Percentiles rank a stretch among this genome's conserved stretches.
These are phyloP conservation scores for Penicillium sp. DNA, from an alignment of 2,329 filamentous ascomycete genomes.

Conservation along the genomic window DNA sequence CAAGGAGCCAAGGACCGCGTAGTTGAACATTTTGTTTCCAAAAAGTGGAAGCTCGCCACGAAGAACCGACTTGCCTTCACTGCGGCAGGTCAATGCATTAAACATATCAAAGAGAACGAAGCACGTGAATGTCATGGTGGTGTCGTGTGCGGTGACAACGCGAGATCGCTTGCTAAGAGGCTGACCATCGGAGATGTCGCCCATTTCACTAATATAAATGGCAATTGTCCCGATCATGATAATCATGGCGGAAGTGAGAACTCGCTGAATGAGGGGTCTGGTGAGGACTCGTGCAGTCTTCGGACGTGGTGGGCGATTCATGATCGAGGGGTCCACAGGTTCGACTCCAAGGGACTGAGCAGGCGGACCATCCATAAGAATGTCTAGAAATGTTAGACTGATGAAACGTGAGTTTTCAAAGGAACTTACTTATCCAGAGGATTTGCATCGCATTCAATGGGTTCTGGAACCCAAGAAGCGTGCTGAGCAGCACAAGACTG, in stretches of 20 bases:
- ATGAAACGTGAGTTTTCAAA: not conserved
- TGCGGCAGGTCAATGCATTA: constrained; percentile 89
- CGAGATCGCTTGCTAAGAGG: constrained; percentile 43
- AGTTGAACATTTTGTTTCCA: constrained; percentile 91
- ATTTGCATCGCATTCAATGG: constrained; percentile 99
- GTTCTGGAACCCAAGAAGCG: constrained; percentile 85
- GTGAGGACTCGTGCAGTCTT: constrained; percentile 91
- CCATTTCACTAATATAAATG: constrained; percentile 90
- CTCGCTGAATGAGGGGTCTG: constrained; percentile 69
- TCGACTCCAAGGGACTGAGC: constrained; percentile 96
- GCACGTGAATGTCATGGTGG: constrained; percentile 98
- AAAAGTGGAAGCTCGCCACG: constrained; percentile 77
- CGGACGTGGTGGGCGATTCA: constrained; percentile 81
- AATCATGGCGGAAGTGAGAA: constrained; percentile 77
- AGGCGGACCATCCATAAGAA: constrained; percentile 98
- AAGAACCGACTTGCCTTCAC: constrained; percentile 81
- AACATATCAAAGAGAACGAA: constrained; percentile 99
- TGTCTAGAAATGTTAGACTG: constrained; percentile 57
- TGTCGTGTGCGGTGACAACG: constrained; percentile 82
- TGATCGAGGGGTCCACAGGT: constrained; percentile 86
- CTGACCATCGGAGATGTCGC: constrained; percentile 53
- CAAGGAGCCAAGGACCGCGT: constrained; percentile 79
- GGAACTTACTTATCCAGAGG: constrained; percentile 88
- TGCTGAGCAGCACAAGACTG: constrained; percentile 85
- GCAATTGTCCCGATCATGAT: constrained; percentile 90